phyloP scores from a whole-genome alignment of 1,284 basidiomycete genomes.

The Cystobasidium slooffiae region DNA sequence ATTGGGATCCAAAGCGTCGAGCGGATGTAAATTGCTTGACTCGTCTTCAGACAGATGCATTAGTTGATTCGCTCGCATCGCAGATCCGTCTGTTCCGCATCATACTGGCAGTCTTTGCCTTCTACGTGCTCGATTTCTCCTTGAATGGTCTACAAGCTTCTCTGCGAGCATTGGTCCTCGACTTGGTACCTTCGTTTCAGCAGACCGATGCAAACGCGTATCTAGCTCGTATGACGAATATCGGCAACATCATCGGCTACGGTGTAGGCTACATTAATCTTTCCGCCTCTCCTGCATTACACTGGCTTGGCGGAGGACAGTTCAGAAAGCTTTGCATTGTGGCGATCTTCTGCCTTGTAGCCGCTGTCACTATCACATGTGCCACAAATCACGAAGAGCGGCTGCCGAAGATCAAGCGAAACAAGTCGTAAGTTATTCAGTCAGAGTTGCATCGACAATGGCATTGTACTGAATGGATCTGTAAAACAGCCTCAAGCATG shows the following conservation, averaged over 20 bases:
- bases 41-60: not conserved
- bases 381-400: slow-evolving; percentile 76
- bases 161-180: slow-evolving; percentile 70
- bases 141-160: slow-evolving; percentile 66
- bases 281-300: slow-evolving; percentile 71
- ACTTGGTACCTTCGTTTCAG: slow-evolving; percentile 83
- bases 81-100: slow-evolving; percentile 63
- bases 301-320: slow-evolving; percentile 85
- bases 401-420: slow-evolving; percentile 56
- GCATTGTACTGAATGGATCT: not conserved
- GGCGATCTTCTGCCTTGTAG: slow-evolving; percentile 74
- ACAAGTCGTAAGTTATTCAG: slow-evolving; percentile 28
- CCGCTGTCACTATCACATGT: slow-evolving; percentile 86
- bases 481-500: slow-evolving; percentile 24
- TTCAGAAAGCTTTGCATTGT: slow-evolving; percentile 95
- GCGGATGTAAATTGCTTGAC: slow-evolving; percentile 6
- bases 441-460: not conserved
- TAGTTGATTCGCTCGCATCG: not conserved
- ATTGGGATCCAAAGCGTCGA: slow-evolving; percentile 81
- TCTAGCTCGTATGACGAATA: slow-evolving; percentile 92
- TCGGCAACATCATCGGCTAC: slow-evolving; percentile 91
- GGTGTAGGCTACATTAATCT: slow-evolving; percentile 79
- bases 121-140: slow-evolving; percentile 93
- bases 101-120: slow-evolving; percentile 82
- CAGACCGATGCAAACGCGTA: slow-evolving; percentile 94